Percentiles rank a stretch among this genome's conserved stretches.
phyloP scores from a whole-genome alignment of 495 filamentous ascomycete species.

The Talaromyces adpressus region DNA sequence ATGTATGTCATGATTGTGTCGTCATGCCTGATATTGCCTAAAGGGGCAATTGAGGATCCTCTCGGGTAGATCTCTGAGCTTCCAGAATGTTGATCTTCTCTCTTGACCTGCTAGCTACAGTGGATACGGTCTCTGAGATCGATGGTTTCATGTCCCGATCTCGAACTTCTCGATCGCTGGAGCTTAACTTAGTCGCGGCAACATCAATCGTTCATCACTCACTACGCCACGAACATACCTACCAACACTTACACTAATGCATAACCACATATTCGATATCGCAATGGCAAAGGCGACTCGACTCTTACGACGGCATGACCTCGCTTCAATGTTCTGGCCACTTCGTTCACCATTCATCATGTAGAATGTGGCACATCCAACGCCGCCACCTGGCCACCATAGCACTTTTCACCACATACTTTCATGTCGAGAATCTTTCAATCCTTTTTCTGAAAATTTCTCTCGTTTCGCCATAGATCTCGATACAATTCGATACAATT shows the following conservation, averaged over 20 bases:
- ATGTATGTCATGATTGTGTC: neutral
- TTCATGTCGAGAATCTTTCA: neutral
- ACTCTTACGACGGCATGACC: neutral
- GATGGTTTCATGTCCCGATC: constrained; percentile 1
- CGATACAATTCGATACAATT: neutral
- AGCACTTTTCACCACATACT: neutral
- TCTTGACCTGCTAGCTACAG: neutral
- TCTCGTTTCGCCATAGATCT: neutral
- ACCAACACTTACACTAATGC: neutral
- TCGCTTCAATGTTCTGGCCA: neutral
- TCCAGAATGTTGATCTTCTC: neutral
- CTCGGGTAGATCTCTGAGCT: neutral
- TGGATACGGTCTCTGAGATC: neutral
- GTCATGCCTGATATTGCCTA: neutral
- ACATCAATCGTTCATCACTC: neutral
- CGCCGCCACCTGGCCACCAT: neutral
- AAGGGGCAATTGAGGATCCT: neutral
- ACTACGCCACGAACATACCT: neutral
- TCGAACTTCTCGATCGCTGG: neutral
- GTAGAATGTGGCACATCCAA: neutral
- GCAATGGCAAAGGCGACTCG: neutral
- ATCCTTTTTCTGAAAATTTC: neutral
- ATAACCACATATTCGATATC: neutral
- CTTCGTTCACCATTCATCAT: neutral
- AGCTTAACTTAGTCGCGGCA: neutral